Conservation (phyloP, 768 basidiomycete species). For the Pulveroboletus sp. region DNA sequence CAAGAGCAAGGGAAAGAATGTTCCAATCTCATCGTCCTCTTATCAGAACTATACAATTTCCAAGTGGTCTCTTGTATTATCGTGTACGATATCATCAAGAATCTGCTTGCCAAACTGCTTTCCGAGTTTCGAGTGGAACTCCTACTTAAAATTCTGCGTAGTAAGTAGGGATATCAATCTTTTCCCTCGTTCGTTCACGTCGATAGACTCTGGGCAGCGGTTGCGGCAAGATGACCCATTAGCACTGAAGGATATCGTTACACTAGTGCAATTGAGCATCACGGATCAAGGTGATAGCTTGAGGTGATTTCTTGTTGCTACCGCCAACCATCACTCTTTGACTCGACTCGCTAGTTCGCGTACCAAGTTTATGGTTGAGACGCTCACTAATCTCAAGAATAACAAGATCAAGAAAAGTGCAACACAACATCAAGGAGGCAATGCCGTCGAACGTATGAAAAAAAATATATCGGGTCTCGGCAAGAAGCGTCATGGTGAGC, state of each 20-base stretch:
- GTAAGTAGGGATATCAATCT: conserved; percentile 38
- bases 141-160: conserved; percentile 76
- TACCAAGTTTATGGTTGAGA: conserved; percentile 94
- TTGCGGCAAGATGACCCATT: conserved; percentile 89
- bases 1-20: conserved; percentile 74
- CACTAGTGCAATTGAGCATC: conserved; percentile 71
- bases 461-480: conserved; percentile 73
- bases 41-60: conserved; percentile 95
- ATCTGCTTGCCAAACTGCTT: conserved; percentile 59
- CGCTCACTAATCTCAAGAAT: conserved; percentile 86
- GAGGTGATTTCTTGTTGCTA: conserved; percentile 38
- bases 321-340: neutral
- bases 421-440: conserved; percentile 64
- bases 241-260: conserved; percentile 87
- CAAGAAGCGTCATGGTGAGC: conserved; percentile 69
- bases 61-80: conserved; percentile 85
- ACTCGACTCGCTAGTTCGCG: conserved; percentile 57
- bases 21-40: conserved; percentile 79
- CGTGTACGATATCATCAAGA: conserved; percentile 86
- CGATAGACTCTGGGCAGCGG: conserved; percentile 83
- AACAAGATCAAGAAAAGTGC: conserved; percentile 71
- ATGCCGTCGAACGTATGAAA: conserved; percentile 82
- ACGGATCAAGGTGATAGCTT: conserved; percentile 44
- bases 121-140: conserved; percentile 83
- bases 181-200: conserved; percentile 3